Evolutionary conservation across 306 rosid genomes (phyloP).

Genomic region (Mimosa bimucronata): DNA sequence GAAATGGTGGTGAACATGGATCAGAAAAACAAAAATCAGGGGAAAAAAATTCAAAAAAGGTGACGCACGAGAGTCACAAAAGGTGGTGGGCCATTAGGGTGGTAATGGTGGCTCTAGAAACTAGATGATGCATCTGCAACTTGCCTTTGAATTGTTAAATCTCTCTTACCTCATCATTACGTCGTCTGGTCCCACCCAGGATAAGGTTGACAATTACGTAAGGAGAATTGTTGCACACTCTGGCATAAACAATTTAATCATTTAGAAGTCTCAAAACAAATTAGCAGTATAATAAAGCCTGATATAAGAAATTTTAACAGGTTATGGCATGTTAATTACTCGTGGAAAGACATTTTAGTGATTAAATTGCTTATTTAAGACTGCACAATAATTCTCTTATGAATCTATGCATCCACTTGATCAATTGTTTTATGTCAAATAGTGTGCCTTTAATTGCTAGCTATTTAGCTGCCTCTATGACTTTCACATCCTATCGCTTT

Average conservation of each 20-base stretch:
- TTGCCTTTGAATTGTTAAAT: constrained; percentile 25
- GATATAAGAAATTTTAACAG: too few relatives aligned
- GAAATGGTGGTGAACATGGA: constrained; percentile 8
- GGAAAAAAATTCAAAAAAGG: neutral
- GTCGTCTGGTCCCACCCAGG: constrained; percentile 2
- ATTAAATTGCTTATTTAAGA: too few relatives aligned
- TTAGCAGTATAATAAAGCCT: too few relatives aligned
- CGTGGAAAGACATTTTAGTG: too few relatives aligned
- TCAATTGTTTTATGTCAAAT: constrained; percentile 9
- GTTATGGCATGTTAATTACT: too few relatives aligned
- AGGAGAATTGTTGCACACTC: too few relatives aligned
- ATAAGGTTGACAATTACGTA: constrained; percentile 42
- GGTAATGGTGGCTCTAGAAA: constrained; percentile 35
- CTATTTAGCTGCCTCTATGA: neutral
- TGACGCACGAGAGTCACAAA: constrained; percentile 14
- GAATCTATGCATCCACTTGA: constrained; percentile 18
- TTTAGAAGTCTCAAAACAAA: too few relatives aligned
- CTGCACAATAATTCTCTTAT: too few relatives aligned
- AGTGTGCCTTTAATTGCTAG: neutral
- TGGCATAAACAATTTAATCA: too few relatives aligned
- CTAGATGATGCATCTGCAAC: constrained; percentile 35
- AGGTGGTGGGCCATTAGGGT: neutral
- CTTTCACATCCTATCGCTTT: neutral
- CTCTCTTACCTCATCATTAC: constrained; percentile 11
- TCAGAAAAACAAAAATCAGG: neutral